These are phyloP conservation scores for Aspergillus fumigatiaffinis DNA, from an alignment of 2,329 filamentous ascomycete genomes.

Conservation along the genomic window DNA sequence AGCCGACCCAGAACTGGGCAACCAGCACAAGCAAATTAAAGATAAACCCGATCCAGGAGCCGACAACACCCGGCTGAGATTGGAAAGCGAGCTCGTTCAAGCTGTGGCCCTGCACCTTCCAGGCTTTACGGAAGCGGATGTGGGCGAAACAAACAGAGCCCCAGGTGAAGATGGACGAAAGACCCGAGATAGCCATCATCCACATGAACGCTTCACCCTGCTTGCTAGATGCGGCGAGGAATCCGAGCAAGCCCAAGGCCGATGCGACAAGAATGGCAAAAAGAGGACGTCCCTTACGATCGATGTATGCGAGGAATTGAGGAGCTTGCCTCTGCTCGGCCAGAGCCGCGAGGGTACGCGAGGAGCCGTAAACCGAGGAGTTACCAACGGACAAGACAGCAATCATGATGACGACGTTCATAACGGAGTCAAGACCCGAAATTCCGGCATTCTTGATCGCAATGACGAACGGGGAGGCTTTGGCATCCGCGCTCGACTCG, in stretches of 20 bases:
- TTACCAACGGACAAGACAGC: slow-evolving; percentile 89
- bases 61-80: slow-evolving; percentile 72
- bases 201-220: slow-evolving; percentile 68
- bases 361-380: slow-evolving; percentile 86
- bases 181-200: slow-evolving; percentile 71
- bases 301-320: slow-evolving; percentile 71
- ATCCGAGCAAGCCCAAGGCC: slow-evolving; percentile 68
- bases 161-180: slow-evolving; percentile 74
- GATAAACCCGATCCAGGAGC: slow-evolving; percentile 73
- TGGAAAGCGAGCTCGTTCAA: slow-evolving; percentile 75
- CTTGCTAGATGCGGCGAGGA: slow-evolving; percentile 63
- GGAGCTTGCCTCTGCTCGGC: slow-evolving; percentile 86
- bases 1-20: slow-evolving; percentile 84
- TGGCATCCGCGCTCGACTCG: slow-evolving; percentile 59
- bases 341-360: slow-evolving; percentile 81
- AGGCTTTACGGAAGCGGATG: slow-evolving; percentile 85
- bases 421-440: slow-evolving; percentile 73
- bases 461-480: slow-evolving; percentile 88
- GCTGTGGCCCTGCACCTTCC: slow-evolving; percentile 65
- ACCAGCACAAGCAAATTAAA: slow-evolving; percentile 73
- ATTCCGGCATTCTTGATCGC: slow-evolving; percentile 84
- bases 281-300: slow-evolving; percentile 75
- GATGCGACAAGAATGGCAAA: slow-evolving; percentile 67
- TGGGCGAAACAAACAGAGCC: slow-evolving; percentile 82
- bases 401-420: slow-evolving; percentile 93